Evolutionary conservation across 2,329 filamentous ascomycete genomes (phyloP).

Genomic region (Phoma sp.): DNA sequence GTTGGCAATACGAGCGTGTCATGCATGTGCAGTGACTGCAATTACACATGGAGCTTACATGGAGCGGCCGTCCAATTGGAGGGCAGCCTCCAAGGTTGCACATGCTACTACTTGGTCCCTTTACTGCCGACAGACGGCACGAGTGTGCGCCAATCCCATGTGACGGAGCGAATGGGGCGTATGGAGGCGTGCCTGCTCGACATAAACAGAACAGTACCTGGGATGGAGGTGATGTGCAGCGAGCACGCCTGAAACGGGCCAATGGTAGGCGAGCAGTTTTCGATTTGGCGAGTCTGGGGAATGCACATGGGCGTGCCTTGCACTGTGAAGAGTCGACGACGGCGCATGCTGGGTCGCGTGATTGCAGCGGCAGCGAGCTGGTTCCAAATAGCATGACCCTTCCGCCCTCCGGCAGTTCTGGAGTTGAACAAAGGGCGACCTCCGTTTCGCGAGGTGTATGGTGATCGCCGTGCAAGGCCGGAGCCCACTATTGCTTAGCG

Average conservation of each 20-base stretch:
- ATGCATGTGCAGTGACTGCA: constrained; percentile 11
- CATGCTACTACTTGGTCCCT: constrained; percentile 2
- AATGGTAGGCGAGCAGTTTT: constrained; percentile 9
- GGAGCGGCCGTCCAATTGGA: not conserved
- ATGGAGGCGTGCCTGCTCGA: not conserved
- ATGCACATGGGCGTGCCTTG: constrained; percentile 6
- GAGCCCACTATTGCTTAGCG: constrained; percentile 17
- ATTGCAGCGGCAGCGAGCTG: not conserved
- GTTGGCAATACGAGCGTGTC: constrained; percentile 6
- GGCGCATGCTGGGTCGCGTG: not conserved
- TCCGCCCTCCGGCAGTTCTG: not conserved
- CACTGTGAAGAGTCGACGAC: not conserved
- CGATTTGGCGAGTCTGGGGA: constrained; percentile 6
- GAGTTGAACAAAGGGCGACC: constrained; percentile 5
- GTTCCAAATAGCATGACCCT: not conserved
- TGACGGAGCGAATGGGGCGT: not conserved
- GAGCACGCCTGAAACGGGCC: constrained; percentile 1
- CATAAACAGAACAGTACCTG: not conserved
- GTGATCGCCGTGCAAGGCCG: constrained; percentile 19
- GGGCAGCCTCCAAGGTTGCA: constrained; percentile 1
- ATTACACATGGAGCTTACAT: constrained; percentile 7
- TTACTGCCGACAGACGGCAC: not conserved
- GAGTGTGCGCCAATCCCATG: constrained; percentile 3
- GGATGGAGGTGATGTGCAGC: constrained; percentile 1
- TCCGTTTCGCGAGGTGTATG: constrained; percentile 9